phyloP scores from a whole-genome alignment of 1,139 yeast genomes.

The Candida smagusa region DNA sequence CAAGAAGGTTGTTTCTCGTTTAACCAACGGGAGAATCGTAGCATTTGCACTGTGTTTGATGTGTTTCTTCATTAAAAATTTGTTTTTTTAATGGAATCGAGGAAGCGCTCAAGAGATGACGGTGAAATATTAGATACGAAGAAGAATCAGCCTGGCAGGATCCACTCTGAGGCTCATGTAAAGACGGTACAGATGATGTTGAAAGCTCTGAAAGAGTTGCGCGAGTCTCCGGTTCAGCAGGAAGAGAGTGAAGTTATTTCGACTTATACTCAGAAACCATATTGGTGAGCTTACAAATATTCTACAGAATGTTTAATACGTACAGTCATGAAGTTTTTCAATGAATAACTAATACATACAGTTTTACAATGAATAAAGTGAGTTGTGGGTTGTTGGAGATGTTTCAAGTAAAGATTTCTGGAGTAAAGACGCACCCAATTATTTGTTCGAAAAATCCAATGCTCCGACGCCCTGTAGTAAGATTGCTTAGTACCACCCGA shows the following conservation, averaged over 20 bases:
- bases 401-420: too few species aligned
- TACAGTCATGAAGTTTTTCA: too few species aligned
- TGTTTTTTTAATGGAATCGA: conserved; percentile 3
- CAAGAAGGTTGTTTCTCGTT: conserved; percentile 47
- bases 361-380: too few species aligned
- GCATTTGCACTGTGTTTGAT: conserved; percentile 47
- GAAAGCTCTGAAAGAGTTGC: conserved; percentile 12
- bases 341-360: too few species aligned
- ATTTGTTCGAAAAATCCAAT: too few species aligned
- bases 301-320: too few species aligned
- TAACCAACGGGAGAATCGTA: conserved; percentile 26
- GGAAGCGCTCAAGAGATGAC: conserved; percentile 10
- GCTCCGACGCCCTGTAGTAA: background rate
- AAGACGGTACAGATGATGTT: conserved; percentile 31
- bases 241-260: conserved; percentile 1
- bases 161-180: conserved; percentile 30
- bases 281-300: conserved; percentile 16
- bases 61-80: conserved; percentile 17
- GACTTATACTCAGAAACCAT: conserved; percentile 25
- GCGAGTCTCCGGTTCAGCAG: conserved; percentile 3
- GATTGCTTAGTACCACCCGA: conserved; percentile 2
- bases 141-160: conserved; percentile 23
- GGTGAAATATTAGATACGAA: conserved; percentile 10
- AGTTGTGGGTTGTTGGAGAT: too few species aligned
- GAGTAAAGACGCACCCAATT: too few species aligned